Evolutionary conservation across 805 yeast species (phyloP).

Genomic region (Martiniozyma abietophila): DNA sequence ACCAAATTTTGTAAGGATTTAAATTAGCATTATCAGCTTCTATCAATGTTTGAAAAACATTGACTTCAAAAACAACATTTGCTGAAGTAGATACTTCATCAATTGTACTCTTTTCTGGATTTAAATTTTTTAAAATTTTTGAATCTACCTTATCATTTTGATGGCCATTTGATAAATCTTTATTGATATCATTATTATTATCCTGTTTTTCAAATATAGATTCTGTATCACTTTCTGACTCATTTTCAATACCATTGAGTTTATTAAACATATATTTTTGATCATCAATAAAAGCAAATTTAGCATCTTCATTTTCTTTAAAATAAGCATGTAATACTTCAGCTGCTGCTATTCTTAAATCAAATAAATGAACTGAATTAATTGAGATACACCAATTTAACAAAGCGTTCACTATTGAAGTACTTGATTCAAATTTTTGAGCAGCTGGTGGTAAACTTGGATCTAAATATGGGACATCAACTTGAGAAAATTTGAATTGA

Average conservation of each 20-base stretch:
- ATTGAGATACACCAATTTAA: conserved; percentile 74
- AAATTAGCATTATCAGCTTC: conserved; percentile 67
- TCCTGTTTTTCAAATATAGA: not conserved
- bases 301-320: conserved; percentile 51
- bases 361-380: conserved; percentile 79
- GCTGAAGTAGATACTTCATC: not conserved
- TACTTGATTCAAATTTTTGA: conserved; percentile 26
- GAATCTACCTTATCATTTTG: conserved; percentile 1
- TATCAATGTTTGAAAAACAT: conserved; percentile 60
- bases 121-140: not conserved
- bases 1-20: conserved; percentile 86
- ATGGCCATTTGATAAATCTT: conserved; percentile 4
- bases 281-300: conserved; percentile 51
- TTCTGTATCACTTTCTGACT: conserved; percentile 3
- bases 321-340: conserved; percentile 61
- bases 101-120: no score
- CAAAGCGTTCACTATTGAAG: conserved; percentile 69
- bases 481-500: conserved; percentile 63
- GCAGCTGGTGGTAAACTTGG: conserved; percentile 34
- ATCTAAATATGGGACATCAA: conserved; percentile 90
- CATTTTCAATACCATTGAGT: conserved; percentile 16
- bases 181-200: not conserved
- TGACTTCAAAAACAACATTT: conserved; percentile 33
- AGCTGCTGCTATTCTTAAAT: conserved; percentile 66
- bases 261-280: conserved; percentile 44